A percentile compares a stretch with the other conserved stretches of the same genome.
phyloP scores from a whole-genome alignment of 2,329 filamentous ascomycete species.

The Hypomyces rosellus region DNA sequence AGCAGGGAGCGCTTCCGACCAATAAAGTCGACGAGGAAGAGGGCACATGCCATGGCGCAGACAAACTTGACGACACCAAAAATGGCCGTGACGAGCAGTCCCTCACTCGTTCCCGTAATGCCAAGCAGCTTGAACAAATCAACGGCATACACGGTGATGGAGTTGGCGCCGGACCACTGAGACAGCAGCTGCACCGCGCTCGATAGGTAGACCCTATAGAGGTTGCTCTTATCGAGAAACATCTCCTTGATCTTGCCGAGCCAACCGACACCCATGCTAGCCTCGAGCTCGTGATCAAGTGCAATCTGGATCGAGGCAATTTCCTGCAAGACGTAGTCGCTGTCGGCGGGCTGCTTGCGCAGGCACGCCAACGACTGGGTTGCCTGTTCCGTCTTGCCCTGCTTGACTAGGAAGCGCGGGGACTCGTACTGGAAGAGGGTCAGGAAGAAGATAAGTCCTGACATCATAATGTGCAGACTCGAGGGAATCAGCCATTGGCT shows the following conservation, averaged over 20 bases:
- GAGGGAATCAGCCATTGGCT: constrained; percentile 62
- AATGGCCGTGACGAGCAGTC: constrained; percentile 66
- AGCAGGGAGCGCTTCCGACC: constrained; percentile 65
- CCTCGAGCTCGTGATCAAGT: constrained; percentile 65
- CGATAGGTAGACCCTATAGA: constrained; percentile 66
- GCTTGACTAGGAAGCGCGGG: constrained; percentile 63
- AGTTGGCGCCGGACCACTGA: constrained; percentile 68
- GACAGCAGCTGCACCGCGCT: constrained; percentile 63
- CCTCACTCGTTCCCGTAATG: constrained; percentile 60
- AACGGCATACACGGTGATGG: constrained; percentile 70
- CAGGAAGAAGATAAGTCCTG: constrained; percentile 62
- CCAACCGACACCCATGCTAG: constrained; percentile 59
- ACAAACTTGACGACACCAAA: constrained; percentile 71
- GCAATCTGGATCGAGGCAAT: constrained; percentile 58
- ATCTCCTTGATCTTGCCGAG: constrained; percentile 62
- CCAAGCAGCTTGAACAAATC: constrained; percentile 69
- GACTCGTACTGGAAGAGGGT: constrained; percentile 66
- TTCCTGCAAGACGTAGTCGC: constrained; percentile 57
- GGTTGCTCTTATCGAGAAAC: constrained; percentile 59
- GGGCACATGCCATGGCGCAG: constrained; percentile 60
- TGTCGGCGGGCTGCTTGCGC: constrained; percentile 51
- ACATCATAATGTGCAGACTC: constrained; percentile 71
- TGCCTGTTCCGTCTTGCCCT: constrained; percentile 53
- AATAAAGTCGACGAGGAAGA: constrained; percentile 74
- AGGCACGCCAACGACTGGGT: constrained; percentile 49